phyloP scores from a whole-genome alignment of 2,329 filamentous ascomycete species.

The Aspergillus sp. region DNA sequence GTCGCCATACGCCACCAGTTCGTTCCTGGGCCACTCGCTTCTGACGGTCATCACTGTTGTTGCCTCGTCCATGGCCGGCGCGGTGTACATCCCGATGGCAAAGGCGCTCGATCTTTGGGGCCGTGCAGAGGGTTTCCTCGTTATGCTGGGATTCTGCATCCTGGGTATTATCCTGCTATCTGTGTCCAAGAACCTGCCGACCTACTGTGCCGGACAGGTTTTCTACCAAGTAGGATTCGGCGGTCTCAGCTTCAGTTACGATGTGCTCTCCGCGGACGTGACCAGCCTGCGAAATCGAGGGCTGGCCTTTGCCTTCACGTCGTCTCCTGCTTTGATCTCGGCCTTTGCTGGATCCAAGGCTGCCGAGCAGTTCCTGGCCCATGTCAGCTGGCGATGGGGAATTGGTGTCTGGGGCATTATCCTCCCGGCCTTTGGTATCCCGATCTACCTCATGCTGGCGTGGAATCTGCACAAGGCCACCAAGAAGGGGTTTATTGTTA shows the following conservation, averaged over 20 bases:
- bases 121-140: constrained; percentile 56
- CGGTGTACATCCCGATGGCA: constrained; percentile 60
- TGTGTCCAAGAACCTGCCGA: constrained; percentile 57
- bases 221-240: constrained; percentile 60
- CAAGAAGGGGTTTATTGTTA: constrained; percentile 51
- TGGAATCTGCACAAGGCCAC: constrained; percentile 58
- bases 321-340: constrained; percentile 63
- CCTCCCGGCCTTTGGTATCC: constrained; percentile 56
- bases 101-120: constrained; percentile 65
- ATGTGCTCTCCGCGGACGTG: constrained; percentile 63
- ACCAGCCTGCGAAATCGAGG: constrained; percentile 61
- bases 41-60: constrained; percentile 55
- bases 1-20: constrained; percentile 50
- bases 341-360: constrained; percentile 59
- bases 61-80: constrained; percentile 54
- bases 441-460: constrained; percentile 56
- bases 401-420: constrained; percentile 64
- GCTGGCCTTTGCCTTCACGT: constrained; percentile 60
- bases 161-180: constrained; percentile 62
- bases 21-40: constrained; percentile 53
- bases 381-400: constrained; percentile 62
- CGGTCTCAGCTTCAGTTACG: constrained; percentile 57
- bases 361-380: constrained; percentile 46
- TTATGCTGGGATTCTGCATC: constrained; percentile 49
- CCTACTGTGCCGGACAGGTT: constrained; percentile 61